Conservation (phyloP, 495 filamentous ascomycete species). For the Xylaria sp. region DNA sequence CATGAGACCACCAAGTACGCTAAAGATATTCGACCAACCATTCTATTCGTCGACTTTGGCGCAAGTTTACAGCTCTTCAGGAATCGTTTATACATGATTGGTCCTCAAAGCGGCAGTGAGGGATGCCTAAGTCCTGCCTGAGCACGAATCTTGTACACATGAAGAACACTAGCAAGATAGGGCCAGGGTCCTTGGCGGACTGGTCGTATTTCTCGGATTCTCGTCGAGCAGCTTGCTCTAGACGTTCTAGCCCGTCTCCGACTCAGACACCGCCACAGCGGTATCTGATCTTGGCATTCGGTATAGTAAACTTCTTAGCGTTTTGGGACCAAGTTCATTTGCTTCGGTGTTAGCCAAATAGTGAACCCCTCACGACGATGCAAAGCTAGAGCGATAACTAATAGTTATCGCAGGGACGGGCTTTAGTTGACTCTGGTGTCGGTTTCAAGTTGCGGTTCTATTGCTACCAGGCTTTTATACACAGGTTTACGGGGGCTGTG, state of each 20-base stretch:
- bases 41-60: background rate
- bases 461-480: background rate
- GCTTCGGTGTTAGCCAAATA: background rate
- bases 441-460: background rate
- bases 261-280: constrained; percentile 1
- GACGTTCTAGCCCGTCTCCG: background rate
- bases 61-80: background rate
- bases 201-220: background rate
- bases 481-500: background rate
- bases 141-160: background rate
- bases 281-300: background rate
- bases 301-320: background rate
- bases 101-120: background rate
- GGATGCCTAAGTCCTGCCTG: background rate
- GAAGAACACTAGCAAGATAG: background rate
- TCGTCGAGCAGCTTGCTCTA: background rate
- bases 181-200: background rate
- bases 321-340: background rate
- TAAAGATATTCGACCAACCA: background rate
- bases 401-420: too few species aligned
- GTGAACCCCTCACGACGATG: background rate
- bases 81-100: constrained; percentile 9
- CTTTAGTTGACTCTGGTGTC: background rate
- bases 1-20: background rate
- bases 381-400: background rate